Base-by-base conservation (phyloP, 768 basidiomycete genomes). In the Suillus cothurnatus region DNA sequence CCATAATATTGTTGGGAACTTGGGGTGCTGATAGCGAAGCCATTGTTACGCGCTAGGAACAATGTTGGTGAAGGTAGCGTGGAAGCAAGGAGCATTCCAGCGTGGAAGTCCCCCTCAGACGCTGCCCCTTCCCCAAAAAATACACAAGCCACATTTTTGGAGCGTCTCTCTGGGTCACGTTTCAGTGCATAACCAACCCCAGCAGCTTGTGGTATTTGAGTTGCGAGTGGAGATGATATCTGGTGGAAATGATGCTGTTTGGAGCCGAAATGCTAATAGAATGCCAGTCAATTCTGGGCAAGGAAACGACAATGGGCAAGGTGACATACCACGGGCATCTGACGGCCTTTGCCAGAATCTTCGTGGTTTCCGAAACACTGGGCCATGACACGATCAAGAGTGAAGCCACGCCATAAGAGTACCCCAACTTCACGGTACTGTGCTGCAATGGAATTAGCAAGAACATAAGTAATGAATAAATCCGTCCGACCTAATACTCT, bases 381-480 rank as follows among this genome's bases (percentile, higher is more conserved):
- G 0, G 88, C 88, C 93, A 98, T 96, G 64, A 92, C 80, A n/a
- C 84, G 79, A 70, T 94, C 87, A 23, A 95, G 74, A 21, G 85
- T 81, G 73, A 92, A 97, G 26, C 89, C 93, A 47, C 96, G 86
- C 90, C 93, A 96, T 1, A 97, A 80, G 9, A 97, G 82, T 6
- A 95, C 95, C 50, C 94, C 95, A 81, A 94, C 88, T 81, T 94
- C 94, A 62, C 93, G 91, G 72, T 98, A 98, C 82, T 98, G 95
- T 57, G 90, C 91, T 93, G 69, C 17, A 43, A 5, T 19, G 19
- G 49, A 65, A 67, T 69, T 26, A 41, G 52, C 32, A 34, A 38
- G 28, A 8, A 31, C 21, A 34, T 47, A 26, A 49, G 2, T 15
- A 21, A 57, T 6, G 50, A 57, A 11, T 38, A 57, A 11, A 43